Base-by-base conservation (phyloP, 1,284 basidiomycete genomes). In the Porodaedalea pini region DNA sequence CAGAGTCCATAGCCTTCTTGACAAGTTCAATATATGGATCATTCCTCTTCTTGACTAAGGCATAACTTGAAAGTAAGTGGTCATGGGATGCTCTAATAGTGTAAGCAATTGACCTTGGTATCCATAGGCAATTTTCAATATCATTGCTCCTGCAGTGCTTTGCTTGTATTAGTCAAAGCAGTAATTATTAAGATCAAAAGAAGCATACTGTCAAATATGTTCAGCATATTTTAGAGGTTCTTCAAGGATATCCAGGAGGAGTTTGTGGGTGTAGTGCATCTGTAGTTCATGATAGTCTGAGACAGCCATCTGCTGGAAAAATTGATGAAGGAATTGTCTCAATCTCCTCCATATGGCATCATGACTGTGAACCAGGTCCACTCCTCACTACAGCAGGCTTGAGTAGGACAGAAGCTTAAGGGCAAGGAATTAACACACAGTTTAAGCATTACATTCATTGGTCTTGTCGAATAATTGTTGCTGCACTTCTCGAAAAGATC, bases 401-500 rank as follows among this genome's bases (percentile, higher is more conserved):
- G 41, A 44, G 41, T 23, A 44, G 3, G 19, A 23, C 21, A 7
- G 17, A 23, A n/a, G 25, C n/a, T 10, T 29, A 19, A n/a, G 37
- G 25, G 15, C 15, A 10, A 15, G 29, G 13, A 25, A 31, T 11
- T 10, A 29, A 25, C 55, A 10, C 25, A 57, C 55, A 57, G 55
- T 43, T 57, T 48, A 10, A 57, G 25, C 37, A 64, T 61, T 31
- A 57, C 51, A 27, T 62, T 54, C 5, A 34, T 39, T 4, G 63
- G 62, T 23, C 67, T 56, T 27, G 62, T 62, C 4, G 65, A 67
- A 51, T 64, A 67, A 10, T 62, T 56, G 8, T 56, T 29, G 6
- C 61, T 57, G 19, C 64, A 60, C 50, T 64, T 65, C 17, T 67
- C 66, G 34, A 68, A 50, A 0, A 68, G 51, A 7, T 67, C 66